Base-by-base conservation (phyloP, 495 filamentous ascomycete genomes). In the Trichoderma parareesei region DNA sequence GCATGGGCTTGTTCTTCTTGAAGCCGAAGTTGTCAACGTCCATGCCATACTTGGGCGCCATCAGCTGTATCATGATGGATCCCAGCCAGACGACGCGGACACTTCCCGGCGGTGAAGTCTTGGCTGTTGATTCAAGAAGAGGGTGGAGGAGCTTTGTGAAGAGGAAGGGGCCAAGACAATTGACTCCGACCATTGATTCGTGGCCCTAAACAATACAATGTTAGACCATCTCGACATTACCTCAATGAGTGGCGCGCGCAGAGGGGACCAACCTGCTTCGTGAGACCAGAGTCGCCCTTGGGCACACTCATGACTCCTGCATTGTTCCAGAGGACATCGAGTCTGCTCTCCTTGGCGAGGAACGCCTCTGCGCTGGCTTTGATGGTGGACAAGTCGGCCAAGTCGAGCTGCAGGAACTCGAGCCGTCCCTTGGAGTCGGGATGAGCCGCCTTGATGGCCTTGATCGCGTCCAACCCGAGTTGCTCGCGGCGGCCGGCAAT, bases 81-180 rank as follows among this genome's bases (percentile, higher is more conserved):
- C 66, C 38, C 13, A 74, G 67, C 80, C 81, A 85, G 38, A 78
- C 72, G 3, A 82, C 75, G 4, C 80, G 73, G 4, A 78, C 76
- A n/a, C 61, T 68, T 41, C 73, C 71, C 2, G 71, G 53, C 0
- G 71, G 70, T 9, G 64, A 63, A 0, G 57, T 18, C 13, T 73
- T 75, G 0, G 76, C 77, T 0, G 77, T 77, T 3, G 67, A 63
- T 13, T 64, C 65, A 0, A 85, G 71, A 11, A 78, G 67, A 0
- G 82, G 81, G 6, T 71, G 70, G 5, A 87, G 79, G 3, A 80
- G 66, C 62, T 74, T 69, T 16, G 75, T 78, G 40, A 79, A 70
- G 41, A 79, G 70, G 67, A 71, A 79, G 10, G 73, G 69, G 7
- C 71, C 77, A 4, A 79, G 18, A 42, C 65, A 67, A 66, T 82